phyloP scores from a whole-genome alignment of 768 basidiomycete genomes.

The Leccinellum rugosiceps region DNA sequence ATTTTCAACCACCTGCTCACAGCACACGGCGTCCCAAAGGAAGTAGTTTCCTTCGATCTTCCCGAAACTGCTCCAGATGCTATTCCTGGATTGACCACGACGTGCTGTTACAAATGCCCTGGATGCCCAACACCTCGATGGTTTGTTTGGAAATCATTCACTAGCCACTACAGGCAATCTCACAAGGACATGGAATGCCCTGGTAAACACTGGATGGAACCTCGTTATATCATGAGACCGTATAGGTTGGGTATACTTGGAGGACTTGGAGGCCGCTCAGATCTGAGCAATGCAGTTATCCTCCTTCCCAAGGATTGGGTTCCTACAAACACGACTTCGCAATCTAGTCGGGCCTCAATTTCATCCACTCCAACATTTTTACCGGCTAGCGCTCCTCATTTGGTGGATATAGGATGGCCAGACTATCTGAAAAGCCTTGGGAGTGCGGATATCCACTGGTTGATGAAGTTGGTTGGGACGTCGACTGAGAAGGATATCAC shows the following conservation, averaged over 20 bases:
- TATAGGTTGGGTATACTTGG: background rate
- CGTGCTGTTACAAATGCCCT: background rate
- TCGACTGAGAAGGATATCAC: background rate
- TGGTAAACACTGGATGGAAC: background rate
- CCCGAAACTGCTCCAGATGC: background rate
- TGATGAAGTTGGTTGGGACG: background rate
- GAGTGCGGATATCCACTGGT: background rate
- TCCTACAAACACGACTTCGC: background rate
- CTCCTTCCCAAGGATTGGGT: background rate
- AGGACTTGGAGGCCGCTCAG: background rate
- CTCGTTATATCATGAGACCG: background rate
- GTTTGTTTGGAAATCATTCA: background rate
- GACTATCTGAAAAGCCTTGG: background rate
- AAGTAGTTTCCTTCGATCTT: background rate
- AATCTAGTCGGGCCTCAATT: background rate
- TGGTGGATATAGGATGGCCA: background rate
- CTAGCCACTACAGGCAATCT: background rate
- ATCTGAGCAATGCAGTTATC: background rate
- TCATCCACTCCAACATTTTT: background rate
- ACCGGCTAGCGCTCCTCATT: background rate
- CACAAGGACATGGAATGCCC: background rate
- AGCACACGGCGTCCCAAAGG: background rate
- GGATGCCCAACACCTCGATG: background rate
- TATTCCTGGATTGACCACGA: background rate
- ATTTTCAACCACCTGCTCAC: background rate